Conservation (phyloP, 2,329 filamentous ascomycete genomes). For the Penicillium hordei region DNA sequence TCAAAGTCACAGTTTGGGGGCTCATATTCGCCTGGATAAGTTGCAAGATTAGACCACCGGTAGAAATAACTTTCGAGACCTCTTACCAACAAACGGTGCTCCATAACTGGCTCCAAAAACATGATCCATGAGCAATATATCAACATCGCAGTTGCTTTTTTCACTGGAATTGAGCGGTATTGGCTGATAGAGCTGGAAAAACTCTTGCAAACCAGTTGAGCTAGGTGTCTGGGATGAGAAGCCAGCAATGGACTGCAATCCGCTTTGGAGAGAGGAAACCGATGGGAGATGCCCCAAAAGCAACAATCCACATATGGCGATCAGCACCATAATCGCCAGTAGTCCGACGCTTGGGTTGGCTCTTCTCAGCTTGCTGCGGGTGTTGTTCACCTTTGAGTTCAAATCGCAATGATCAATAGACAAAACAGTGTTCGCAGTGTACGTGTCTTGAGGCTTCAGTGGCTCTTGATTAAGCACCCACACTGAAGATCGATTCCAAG, state of each 20-base stretch:
- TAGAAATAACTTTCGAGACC: neutral
- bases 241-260: neutral
- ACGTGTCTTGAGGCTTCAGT: neutral
- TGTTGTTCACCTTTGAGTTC: no score
- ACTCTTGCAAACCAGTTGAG: slow-evolving; percentile 50
- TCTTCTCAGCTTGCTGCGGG: neutral
- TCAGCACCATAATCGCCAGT: neutral
- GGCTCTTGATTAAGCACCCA: neutral
- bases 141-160: slow-evolving; percentile 23
- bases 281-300: neutral
- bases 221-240: slow-evolving; percentile 1
- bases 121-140: slow-evolving; percentile 65
- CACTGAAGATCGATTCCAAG: neutral
- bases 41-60: neutral
- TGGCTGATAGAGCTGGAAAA: slow-evolving; percentile 69
- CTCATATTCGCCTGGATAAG: slow-evolving; percentile 56
- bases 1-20: slow-evolving; percentile 72
- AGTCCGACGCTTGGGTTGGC: neutral
- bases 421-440: neutral
- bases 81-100: slow-evolving; percentile 67
- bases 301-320: neutral
- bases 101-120: slow-evolving; percentile 72
- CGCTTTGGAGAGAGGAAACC: neutral
- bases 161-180: slow-evolving; percentile 51
- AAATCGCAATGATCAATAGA: neutral